phyloP scores from a whole-genome alignment of 192 early-diverging fungal genomes.

The Linnemannia exigua region DNA sequence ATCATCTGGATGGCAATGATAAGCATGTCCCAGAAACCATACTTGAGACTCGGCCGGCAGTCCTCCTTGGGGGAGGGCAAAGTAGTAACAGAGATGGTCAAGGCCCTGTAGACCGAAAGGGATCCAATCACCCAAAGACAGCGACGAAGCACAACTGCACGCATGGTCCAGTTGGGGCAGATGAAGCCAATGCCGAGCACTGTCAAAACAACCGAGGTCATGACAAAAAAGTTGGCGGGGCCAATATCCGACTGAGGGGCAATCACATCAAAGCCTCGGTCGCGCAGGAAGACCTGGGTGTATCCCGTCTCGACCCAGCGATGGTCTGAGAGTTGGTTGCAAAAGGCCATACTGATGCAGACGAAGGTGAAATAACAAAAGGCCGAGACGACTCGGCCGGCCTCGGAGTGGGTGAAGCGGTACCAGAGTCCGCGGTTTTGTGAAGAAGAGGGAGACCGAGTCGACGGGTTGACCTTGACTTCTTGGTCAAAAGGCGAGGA shows the following conservation, averaged over 20 bases:
- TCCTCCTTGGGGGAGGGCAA: slow-evolving; percentile 57
- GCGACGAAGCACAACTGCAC: slow-evolving; percentile 48
- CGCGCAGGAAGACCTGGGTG: slow-evolving; percentile 38
- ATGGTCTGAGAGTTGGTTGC: slow-evolving; percentile 58
- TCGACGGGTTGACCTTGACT: not conserved
- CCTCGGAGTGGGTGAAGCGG: slow-evolving; percentile 42
- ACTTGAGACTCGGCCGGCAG: slow-evolving; percentile 44
- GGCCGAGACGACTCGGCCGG: slow-evolving; percentile 36
- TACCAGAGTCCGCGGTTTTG: slow-evolving; percentile 16
- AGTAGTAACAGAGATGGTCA: slow-evolving; percentile 55
- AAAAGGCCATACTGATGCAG: slow-evolving; percentile 55
- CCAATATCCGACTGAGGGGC: slow-evolving; percentile 35
- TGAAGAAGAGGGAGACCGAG: not conserved
- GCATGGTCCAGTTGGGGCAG: slow-evolving; percentile 45
- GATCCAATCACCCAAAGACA: slow-evolving; percentile 56
- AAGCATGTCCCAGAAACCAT: slow-evolving; percentile 55
- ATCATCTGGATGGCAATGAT: slow-evolving; percentile 51
- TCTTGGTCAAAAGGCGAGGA: slow-evolving; percentile 12
- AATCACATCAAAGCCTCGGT: slow-evolving; percentile 58
- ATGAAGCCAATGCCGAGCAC: slow-evolving; percentile 41
- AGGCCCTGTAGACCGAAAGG: slow-evolving; percentile 31
- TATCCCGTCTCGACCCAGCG: slow-evolving; percentile 56
- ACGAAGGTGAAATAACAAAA: slow-evolving; percentile 45
- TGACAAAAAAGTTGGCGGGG: slow-evolving; percentile 54
- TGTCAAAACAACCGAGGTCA: slow-evolving; percentile 54